Evolutionary conservation across 148 eudicot genomes (phyloP), one percentile per base, ranked within the genome.

Genomic region (Spergularia marina): DNA sequence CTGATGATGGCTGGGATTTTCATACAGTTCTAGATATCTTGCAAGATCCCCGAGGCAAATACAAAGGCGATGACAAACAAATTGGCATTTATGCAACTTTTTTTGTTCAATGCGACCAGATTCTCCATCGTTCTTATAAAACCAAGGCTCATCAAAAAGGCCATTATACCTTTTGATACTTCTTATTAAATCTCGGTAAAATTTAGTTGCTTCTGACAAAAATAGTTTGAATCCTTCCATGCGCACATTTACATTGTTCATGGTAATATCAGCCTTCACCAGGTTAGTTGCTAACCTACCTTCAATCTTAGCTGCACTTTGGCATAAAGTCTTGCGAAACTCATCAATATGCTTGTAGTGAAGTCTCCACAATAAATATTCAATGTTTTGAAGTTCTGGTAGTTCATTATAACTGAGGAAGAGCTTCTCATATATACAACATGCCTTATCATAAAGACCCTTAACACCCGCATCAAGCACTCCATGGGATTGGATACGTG

Each of bases 21-120:
- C 90, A 76, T 83, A 86, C 40, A 84, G 74, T 79, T 95, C 97
- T 18, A 64, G 70, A 72, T 95, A 95, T 80, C 98, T 84, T 21
- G 92, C 92, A 63, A 95, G 88, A 83, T 95, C 98, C 67, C 98
- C 98, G 56, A 92, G 87, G 77, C 98, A 88, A 77, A 92, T 84
- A 73, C 89, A 86, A 64, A 95, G 84, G 9, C 94, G 93, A 74
- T 95, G 96, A 81, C 91, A 86, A 34, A 82, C 78, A 80, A 82
- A 87, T 68, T 83, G 87, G 72, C 89, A 87, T 60, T 83, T 88
- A 60, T 71, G 86, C 79, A 83, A 75, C 68, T 77, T 85, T 7
- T 44, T 70, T 53, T 81, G 76, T 41, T 89, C 94, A 74, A 76
- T 65, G 53, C 73, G 72, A 55, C 72, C 70, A 10, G 87, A 71